Conservation (phyloP, 352 stramenopile species). For the Phytophthora chlamydospora region DNA sequence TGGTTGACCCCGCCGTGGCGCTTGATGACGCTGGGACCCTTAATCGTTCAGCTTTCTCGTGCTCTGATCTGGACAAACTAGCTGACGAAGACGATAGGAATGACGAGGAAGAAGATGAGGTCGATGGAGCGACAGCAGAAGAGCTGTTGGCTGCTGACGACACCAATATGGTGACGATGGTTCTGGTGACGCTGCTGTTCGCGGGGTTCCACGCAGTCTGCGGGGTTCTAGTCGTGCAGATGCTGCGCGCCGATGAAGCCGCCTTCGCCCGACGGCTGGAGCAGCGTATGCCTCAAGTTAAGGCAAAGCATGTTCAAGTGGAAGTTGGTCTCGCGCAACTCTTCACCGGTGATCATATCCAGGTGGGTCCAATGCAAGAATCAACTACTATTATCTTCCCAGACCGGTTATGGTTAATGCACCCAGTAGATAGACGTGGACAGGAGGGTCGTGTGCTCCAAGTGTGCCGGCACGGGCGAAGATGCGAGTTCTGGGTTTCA, state of each 20-base stretch:
- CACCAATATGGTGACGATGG: not conserved
- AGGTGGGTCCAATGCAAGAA: not conserved
- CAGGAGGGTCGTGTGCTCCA: constrained; percentile 42
- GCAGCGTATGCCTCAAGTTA: constrained; percentile 36
- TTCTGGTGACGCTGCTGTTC: constrained; percentile 8
- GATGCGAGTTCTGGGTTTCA: constrained; percentile 46
- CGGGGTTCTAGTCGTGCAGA: constrained; percentile 8
- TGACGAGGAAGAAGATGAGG: not conserved
- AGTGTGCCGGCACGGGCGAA: constrained; percentile 45
- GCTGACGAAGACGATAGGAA: not conserved
- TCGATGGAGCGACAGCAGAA: not conserved
- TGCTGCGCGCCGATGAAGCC: constrained; percentile 12
- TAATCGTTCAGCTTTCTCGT: constrained; percentile 10
- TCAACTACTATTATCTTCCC: not conserved
- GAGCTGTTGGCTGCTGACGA: not conserved
- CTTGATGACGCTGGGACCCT: not conserved
- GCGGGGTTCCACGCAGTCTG: constrained; percentile 6
- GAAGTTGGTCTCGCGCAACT: constrained; percentile 46
- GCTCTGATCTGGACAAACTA: constrained; percentile 2
- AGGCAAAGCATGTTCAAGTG: constrained; percentile 38
- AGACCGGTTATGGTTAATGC: not conserved
- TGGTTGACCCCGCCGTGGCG: not conserved
- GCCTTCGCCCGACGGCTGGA: constrained; percentile 10
- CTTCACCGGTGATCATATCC: constrained; percentile 33
- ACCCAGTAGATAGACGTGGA: constrained; percentile 16